Conservation (phyloP, 495 filamentous ascomycete species). For the Penicillium lividum region DNA sequence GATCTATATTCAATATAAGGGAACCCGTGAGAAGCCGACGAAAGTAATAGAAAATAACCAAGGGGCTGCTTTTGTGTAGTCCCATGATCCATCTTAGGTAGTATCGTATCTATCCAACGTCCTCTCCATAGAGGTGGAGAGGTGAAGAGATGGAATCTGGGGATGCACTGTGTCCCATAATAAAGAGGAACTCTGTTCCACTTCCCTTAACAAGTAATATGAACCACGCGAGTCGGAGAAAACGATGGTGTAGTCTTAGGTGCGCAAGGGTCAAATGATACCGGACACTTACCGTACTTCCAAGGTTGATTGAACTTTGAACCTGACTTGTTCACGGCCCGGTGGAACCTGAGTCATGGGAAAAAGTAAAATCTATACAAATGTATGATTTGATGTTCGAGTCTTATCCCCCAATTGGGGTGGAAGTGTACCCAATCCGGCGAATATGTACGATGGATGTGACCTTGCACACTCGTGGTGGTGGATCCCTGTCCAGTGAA, state of each 20-base stretch:
- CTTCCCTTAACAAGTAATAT: neutral
- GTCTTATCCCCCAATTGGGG: neutral
- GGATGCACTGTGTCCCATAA: neutral
- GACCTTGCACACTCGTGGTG: slow-evolving; percentile 16
- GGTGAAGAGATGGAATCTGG: neutral
- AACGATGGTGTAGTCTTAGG: slow-evolving; percentile 4
- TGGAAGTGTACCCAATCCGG: slow-evolving; percentile 20
- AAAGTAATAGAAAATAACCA: neutral
- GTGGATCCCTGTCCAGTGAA: slow-evolving; percentile 11
- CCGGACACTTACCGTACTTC: slow-evolving; percentile 12
- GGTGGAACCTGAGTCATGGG: slow-evolving; percentile 18
- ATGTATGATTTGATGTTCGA: slow-evolving; percentile 5
- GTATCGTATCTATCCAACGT: no score
- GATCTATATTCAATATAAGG: slow-evolving; percentile 13
- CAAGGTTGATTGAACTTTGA: no score
- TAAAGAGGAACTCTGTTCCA: neutral
- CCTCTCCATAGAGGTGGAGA: neutral
- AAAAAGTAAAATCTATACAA: neutral
- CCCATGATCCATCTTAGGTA: neutral
- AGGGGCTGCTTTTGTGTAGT: neutral
- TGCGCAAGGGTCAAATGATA: neutral
- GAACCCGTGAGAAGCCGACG: neutral
- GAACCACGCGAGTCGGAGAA: slow-evolving; percentile 15
- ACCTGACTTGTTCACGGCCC: neutral
- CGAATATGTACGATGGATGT: slow-evolving; percentile 15